Evolutionary conservation across 2,329 filamentous ascomycete genomes (phyloP).

Genomic region (Colletotrichum sp.): DNA sequence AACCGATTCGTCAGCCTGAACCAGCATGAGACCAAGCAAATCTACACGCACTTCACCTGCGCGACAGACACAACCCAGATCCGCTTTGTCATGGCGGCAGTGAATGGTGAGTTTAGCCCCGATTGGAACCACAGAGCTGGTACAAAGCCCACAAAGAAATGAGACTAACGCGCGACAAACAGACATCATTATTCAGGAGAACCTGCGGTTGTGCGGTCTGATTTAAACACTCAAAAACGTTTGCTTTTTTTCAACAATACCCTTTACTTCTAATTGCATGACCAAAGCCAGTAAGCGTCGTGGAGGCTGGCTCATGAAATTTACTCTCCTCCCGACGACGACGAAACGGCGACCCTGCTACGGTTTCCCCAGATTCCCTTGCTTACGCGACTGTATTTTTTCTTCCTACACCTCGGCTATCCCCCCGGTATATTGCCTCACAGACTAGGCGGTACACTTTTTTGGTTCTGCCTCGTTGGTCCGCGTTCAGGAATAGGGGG

Average conservation of each 20-base stretch:
- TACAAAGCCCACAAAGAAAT: neutral
- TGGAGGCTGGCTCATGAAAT: constrained; percentile 24
- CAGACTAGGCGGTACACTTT: constrained; percentile 3
- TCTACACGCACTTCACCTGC: constrained; percentile 99
- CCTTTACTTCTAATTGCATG: constrained; percentile 39
- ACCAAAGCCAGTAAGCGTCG: constrained; percentile 22
- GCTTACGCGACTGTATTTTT: constrained; percentile 21
- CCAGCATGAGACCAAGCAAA: constrained; percentile 99
- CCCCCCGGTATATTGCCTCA: constrained; percentile 12
- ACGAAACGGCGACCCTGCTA: constrained; percentile 20
- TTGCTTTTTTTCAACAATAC: constrained; percentile 46
- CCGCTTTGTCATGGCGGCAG: constrained; percentile 98
- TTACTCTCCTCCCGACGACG: constrained; percentile 17
- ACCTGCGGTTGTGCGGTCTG: constrained; percentile 93
- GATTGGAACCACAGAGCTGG: neutral
- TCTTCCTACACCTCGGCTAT: constrained; percentile 14
- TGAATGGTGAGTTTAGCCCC: constrained; percentile 76
- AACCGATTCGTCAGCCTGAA: constrained; percentile 98
- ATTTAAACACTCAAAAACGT: constrained; percentile 67
- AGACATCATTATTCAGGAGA: constrained; percentile 99
- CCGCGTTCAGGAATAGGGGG: constrained; percentile 7
- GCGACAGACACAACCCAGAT: constrained; percentile 99
- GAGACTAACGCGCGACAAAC: constrained; percentile 1
- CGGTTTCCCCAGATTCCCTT: constrained; percentile 21
- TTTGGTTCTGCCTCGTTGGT: constrained; percentile 13